Evolutionary conservation across 495 filamentous ascomycete genomes (phyloP), one percentile per base, ranked within the genome.

Genomic region (Saxispiralis lemnorum): DNA sequence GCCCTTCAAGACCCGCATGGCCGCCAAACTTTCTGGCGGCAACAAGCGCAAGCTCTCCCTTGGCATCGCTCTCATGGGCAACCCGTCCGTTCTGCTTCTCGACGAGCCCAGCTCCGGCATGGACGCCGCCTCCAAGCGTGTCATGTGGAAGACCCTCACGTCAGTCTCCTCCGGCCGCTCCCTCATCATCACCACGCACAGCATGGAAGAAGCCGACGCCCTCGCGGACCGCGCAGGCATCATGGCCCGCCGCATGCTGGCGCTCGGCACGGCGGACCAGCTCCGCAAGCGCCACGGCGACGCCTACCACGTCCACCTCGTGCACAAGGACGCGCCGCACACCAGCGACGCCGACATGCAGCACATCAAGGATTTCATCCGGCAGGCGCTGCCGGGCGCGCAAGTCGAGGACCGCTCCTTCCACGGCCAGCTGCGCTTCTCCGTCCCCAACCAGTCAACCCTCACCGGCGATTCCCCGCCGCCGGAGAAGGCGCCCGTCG

Each of bases 401-500:
- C 61, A 63, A 24, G 59, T 81, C 15, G 84, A 92, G 57, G 69
- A 75, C 9, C 72, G 79, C 54, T 76, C 71, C 11, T 92, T 79
- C 53, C 82, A 89, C 51, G 84, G 84, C 0, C 84, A 92, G 56
- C 60, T 93, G 54, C 64, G 81, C 6, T 92, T 88, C 56, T 76
- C 69, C 17, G 71, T 92, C 9, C 78, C 82, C 4, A 57, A 57
- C 39, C 38, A 51, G 15, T 18, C 39, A 14, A 47, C 44, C 1
- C 42, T 14, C 39, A 13, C 13, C 42, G 16, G 28, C 32, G 42
- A 9, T 38, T 21, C 5, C 7, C 53, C 34, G 39, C 39, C 15
- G 38, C 35, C 13, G 38, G 38, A 19, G 46, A 51, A 24, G 11
- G 7, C 39, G 19, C 3, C 11, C 12, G 46, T 12, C 19, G 37